Base-by-base conservation (phyloP, 2,329 filamentous ascomycete species). In the Monosporascus sp. region DNA sequence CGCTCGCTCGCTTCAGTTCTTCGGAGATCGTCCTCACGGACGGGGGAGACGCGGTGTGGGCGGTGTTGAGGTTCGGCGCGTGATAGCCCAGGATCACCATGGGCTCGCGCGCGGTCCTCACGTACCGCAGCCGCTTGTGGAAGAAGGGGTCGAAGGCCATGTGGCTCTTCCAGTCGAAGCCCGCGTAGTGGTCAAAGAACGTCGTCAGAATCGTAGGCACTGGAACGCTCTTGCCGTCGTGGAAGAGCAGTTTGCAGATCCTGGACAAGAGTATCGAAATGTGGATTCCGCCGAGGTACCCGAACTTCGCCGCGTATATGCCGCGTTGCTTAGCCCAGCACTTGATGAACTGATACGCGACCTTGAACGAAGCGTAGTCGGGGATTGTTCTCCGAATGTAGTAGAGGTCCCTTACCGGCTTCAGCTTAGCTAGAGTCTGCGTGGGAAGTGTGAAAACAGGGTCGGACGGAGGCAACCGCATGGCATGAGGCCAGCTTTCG, bases 71-170 rank as follows among this genome's bases (percentile, higher is more conserved):
- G 15, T 76, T 73, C 0, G 85, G 86, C 0, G 78, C 72, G 63
- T 86, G 78, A 66, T 81, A 86, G 1, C 84, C 83, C 3, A 87
- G 68, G 27, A 89, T 74, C 17, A 80, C 83, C 66, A 88, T 76
- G 2, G 83, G 78, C 57, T 88, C 85, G 49, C 81, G 73, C 9
- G 73, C 64, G 8, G 76, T 79, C 27, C 84, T 76, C 48, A 77
- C 71, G 60, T 87, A 86, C 38, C 67, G 70, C 11, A 78, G 58
- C n/a, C 64, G 64, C 39, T 68, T 72, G 62, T 82, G 78, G 63
- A 85, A 86, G 57, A 80, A 80, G 0, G 82, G 80, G 62, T 88
- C 84, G 57, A 79, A 82, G 0, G 81, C 78, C 37, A 79, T 69
- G 0, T 79, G 66, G 7, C 67, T 71, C 22, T 72, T 65, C 83